Base-by-base conservation (phyloP, 345 rosid species). In the Eutrema japonicum region DNA sequence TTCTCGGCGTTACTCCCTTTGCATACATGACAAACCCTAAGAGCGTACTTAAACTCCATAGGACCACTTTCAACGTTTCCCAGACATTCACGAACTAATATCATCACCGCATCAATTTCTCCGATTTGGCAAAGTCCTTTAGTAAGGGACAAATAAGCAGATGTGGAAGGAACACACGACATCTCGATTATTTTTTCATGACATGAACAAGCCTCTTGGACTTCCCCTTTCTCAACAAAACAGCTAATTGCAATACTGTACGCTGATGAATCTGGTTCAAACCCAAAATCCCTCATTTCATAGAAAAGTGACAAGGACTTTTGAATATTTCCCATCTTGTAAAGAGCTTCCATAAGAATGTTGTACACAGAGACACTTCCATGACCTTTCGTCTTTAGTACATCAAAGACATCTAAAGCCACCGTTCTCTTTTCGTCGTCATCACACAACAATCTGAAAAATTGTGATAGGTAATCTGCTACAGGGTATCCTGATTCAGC, bases 11-110 rank as follows among this genome's bases (percentile, higher is more conserved):
- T 70, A 71, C 81, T 82, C 63, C 7, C 45, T 82, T 63, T 85
- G 86, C 92, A 91, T 6, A 65, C 82, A 71, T 87, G 96, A 33
- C 86, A 76, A 64, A 89, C 36, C 1, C 82, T 69, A 47, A 94
- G 84, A 32, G 82, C 72, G 43, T 94, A 94, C 81, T 88, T 94
- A 75, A 94, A 94, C 66, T 82, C 92, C 85, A 80, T 71, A 2
- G 97, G 97, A 56, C 95, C 92, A 72, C 70, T 89, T 12, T 83
- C 54, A 73, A 88, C 80, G 64, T 77, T 91, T 16, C 86, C 92
- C 14, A 94, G 76, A 86, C 97, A 94, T 45, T 91, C 96, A 35
- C 92, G 88, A 47, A 91, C 90, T 40, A 94, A 83, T 88, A 87
- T 80, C 90, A 89, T 86, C 52, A 86, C 85, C 1, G 86, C 90